A percentile compares a stretch with the other conserved stretches of the same genome.
Evolutionary conservation across 2,329 filamentous ascomycete genomes (phyloP).

Genomic region (Chrysoporthe puriensis): DNA sequence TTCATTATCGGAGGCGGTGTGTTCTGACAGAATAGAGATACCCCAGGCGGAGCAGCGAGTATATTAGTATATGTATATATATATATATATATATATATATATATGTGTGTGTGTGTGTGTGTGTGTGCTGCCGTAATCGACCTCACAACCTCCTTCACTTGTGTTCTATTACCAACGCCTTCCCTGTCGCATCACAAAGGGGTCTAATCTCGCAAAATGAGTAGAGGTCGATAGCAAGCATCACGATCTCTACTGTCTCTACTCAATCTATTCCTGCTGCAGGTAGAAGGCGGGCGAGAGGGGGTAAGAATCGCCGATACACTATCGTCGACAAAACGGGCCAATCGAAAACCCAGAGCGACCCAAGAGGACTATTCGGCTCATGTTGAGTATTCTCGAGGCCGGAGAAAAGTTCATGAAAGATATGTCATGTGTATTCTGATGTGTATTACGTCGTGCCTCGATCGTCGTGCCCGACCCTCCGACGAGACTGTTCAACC

Average conservation of each 20-base stretch:
- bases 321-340: background rate
- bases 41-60: background rate
- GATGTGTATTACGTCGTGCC: slow-evolving; percentile 19
- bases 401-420: background rate
- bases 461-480: background rate
- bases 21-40: slow-evolving; percentile 49
- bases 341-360: background rate
- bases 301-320: background rate
- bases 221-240: too few relatives aligned
- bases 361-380: too few relatives aligned
- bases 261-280: background rate
- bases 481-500: background rate
- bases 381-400: background rate
- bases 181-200: background rate
- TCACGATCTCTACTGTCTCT: background rate
- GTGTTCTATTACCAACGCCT: background rate
- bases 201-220: too few relatives aligned
- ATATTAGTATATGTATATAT: background rate
- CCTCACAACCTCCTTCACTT: background rate
- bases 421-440: slow-evolving; percentile 29
- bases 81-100: too few relatives aligned
- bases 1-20: slow-evolving; percentile 99
- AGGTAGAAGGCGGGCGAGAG: background rate
- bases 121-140: too few relatives aligned
- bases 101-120: too few relatives aligned